Percentiles rank a stretch among this genome's conserved stretches.
Evolutionary conservation across 129 eudicot species (phyloP).

Genomic region (Smallanthus sonchifolius): DNA sequence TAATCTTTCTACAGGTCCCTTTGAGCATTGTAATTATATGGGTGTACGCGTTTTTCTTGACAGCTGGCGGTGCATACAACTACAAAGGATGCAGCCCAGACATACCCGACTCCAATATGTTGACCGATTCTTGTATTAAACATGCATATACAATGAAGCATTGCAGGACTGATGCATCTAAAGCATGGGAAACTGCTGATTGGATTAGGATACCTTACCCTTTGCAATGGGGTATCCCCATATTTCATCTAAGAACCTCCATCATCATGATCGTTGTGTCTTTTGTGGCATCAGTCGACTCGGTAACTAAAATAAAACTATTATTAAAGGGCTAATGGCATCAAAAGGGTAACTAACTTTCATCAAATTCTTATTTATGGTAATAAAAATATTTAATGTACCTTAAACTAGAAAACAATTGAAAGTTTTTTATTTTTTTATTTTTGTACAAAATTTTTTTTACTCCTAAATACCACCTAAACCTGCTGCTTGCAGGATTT

Average conservation of each 20-base stretch:
- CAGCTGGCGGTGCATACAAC: slow-evolving; percentile 91
- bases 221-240: slow-evolving; percentile 94
- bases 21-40: slow-evolving; percentile 68
- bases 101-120: slow-evolving; percentile 77
- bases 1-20: slow-evolving; percentile 62
- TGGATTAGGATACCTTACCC: slow-evolving; percentile 96
- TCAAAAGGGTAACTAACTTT: neutral
- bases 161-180: slow-evolving; percentile 84
- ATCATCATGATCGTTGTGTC: slow-evolving; percentile 79
- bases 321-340: neutral
- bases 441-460: too few relatives aligned
- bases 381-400: neutral
- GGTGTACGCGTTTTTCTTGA: slow-evolving; percentile 89
- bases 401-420: neutral
- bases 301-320: slow-evolving; percentile 42
- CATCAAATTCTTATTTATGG: neutral
- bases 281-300: slow-evolving; percentile 77
- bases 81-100: slow-evolving; percentile 77
- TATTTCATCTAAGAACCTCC: slow-evolving; percentile 66
- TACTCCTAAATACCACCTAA: too few relatives aligned
- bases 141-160: slow-evolving; percentile 95
- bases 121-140: slow-evolving; percentile 66
- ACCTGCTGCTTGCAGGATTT: too few relatives aligned
- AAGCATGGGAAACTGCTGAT: slow-evolving; percentile 84
- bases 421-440: neutral